A percentile compares a stretch with the other conserved stretches of the same genome.
Evolutionary conservation across 176 grass and related monocot genomes (phyloP).

Genomic region (Oryza australiensis): DNA sequence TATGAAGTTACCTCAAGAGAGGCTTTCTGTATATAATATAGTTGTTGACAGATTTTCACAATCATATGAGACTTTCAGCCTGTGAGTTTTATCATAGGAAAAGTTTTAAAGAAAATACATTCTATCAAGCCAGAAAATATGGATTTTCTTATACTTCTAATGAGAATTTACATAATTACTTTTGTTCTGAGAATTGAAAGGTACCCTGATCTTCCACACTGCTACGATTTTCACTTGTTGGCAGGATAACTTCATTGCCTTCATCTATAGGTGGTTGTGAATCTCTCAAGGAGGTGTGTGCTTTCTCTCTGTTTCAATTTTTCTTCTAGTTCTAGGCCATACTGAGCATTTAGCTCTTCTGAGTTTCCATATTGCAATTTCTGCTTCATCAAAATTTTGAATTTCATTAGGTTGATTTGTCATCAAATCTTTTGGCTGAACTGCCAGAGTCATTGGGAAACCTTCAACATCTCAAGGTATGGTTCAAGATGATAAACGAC

Average conservation of each 20-base stretch:
- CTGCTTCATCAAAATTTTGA: constrained; percentile 23
- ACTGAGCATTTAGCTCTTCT: constrained; percentile 13
- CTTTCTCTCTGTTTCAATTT: constrained; percentile 6
- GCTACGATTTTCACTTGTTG: constrained; percentile 32
- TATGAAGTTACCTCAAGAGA: not conserved
- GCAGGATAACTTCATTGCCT: constrained; percentile 78
- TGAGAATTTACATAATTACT: constrained; percentile 10
- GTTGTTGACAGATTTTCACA: not conserved
- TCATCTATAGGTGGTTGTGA: constrained; percentile 73
- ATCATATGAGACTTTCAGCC: not conserved
- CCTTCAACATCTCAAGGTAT: constrained; percentile 77
- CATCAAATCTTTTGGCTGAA: constrained; percentile 77
- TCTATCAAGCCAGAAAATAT: not conserved
- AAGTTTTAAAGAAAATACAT: not conserved
- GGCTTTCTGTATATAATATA: not conserved
- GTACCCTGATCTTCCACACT: constrained; percentile 5
- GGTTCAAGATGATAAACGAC: constrained; percentile 8
- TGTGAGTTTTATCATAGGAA: not conserved
- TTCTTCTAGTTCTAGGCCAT: constrained; percentile 3
- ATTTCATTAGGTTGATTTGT: constrained; percentile 72
- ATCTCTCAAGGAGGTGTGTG: constrained; percentile 71
- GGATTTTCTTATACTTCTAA: not conserved
- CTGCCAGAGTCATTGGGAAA: constrained; percentile 73
- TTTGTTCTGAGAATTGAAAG: constrained; percentile 28
- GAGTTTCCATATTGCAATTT: constrained; percentile 17